Conservation (phyloP, 192 early-diverging fungal genomes). For the Umbelopsis sp. region DNA sequence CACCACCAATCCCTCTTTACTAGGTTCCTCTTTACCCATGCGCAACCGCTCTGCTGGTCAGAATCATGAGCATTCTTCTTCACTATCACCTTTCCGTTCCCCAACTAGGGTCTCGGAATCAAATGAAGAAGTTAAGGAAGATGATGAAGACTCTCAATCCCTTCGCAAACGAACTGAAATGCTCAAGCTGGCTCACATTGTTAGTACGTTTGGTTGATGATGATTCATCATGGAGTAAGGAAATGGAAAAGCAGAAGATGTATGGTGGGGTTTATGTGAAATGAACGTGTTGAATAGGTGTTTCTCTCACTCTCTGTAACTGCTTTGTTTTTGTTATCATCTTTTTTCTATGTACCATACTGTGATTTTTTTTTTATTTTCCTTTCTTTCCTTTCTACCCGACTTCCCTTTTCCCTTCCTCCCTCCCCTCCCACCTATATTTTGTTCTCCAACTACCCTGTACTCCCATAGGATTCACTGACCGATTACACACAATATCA, state of each 20-base stretch:
- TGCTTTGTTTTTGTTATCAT: slow-evolving; percentile 1
- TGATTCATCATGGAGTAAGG: no score
- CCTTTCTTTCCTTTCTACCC: background rate
- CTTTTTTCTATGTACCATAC: background rate
- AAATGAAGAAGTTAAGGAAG: background rate
- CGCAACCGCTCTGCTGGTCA: slow-evolving; percentile 9
- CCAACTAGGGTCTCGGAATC: background rate
- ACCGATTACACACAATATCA: background rate
- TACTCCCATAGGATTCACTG: background rate
- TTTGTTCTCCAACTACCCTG: no score
- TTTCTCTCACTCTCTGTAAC: background rate
- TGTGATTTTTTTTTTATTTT: background rate
- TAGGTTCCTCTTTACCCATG: background rate
- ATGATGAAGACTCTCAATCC: slow-evolving; percentile 3
- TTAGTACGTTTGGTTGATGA: slow-evolving; percentile 34
- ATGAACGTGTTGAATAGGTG: no score
- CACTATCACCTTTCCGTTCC: background rate
- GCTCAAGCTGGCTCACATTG: slow-evolving; percentile 32
- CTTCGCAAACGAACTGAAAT: slow-evolving; percentile 18
- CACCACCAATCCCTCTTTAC: background rate
- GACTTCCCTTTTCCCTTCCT: background rate
- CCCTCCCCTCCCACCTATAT: background rate
- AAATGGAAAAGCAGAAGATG: background rate
- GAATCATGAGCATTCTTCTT: background rate
- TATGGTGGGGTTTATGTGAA: background rate